A percentile compares a stretch with the other conserved stretches of the same genome.
Conservation (phyloP, 257 asterid species). For the Schizonepeta tenuifolia region DNA sequence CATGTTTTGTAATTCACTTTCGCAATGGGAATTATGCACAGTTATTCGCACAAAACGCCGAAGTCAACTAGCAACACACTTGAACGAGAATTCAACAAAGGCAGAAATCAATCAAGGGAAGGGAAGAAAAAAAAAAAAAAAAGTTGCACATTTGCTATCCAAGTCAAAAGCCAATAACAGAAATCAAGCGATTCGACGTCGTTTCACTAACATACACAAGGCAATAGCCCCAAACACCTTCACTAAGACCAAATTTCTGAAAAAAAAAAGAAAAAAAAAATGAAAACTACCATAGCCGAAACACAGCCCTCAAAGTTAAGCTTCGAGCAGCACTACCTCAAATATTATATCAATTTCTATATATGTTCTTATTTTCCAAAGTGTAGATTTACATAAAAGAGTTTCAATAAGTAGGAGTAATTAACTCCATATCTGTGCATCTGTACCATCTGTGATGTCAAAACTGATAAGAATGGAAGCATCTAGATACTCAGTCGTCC, state of each 20-base stretch:
- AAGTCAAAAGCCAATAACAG: neutral
- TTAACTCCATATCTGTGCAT: constrained; percentile 10
- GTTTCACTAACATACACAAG: neutral
- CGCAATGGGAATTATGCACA: too few relatives aligned
- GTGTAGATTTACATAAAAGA: constrained; percentile 6
- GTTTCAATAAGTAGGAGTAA: neutral
- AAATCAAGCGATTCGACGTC: neutral
- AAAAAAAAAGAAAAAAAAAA: neutral
- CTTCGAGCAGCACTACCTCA: constrained; percentile 1
- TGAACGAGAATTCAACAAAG: neutral
- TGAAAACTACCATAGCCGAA: neutral
- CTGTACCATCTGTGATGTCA: constrained; percentile 31
- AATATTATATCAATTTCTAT: neutral
- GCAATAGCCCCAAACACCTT: neutral
- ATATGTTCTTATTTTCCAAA: neutral
- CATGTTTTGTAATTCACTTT: too few relatives aligned
- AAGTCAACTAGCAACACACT: too few relatives aligned
- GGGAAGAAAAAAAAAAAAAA: neutral
- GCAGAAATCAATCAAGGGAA: neutral
- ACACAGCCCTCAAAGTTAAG: constrained; percentile 1
- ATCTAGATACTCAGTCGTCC: constrained; percentile 4
- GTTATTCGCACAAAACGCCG: too few relatives aligned
- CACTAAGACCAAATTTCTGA: neutral
- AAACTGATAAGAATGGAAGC: constrained; percentile 24
- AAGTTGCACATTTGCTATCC: neutral